Base-by-base conservation (phyloP, 208 protist genomes). In the Leishmania tarentolae region DNA sequence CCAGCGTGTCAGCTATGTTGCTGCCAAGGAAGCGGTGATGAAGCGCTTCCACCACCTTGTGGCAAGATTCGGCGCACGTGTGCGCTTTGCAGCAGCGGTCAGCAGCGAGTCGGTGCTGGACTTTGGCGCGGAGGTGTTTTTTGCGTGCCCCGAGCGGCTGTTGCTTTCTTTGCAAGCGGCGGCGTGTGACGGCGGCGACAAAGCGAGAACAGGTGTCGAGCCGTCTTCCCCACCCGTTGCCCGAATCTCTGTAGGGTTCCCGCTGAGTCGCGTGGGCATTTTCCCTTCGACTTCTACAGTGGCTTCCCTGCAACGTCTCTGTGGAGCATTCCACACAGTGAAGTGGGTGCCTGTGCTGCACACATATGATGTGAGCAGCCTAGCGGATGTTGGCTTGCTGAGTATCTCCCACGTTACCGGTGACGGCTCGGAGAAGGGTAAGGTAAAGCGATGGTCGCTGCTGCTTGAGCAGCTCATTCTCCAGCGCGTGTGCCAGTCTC, bases 111-210 rank as follows among this genome's bases (percentile, higher is more conserved):
- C 69, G n/a, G 85, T 94, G 40, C 68, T 69, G 24, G 91, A 96
- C 80, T 91, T 96, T 74, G 90, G 90, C 6, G 93, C 93, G 1
- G 93, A 96, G 66, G 78, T 96, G n/a, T 94, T 96, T 82, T 90
- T 96, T 61, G 86, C 91, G 4, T 96, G 93, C 83, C 59, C 78
- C 19, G 79, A 85, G 69, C 90, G 92, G 65, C 86, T 56, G 35
- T 78, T 83, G 76, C 31, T 82, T 13, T 59, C 42, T 66, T 44
- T 57, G 65, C 61, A 15, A 19, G 44, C 56, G 0, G 65, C 73
- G 65, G 17, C n/a, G 44, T 44, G 52, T 46, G 82, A 65, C 74
- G 81, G 52, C n/a, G 24, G 35, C 70, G 80, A 47, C 40, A 24
- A 37, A 28, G 57, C 15, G 19, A 37, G 35, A 47, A 42, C 56